Evolutionary conservation across 768 basidiomycete species (phyloP).

Genomic region (Naganishia onofrii): DNA sequence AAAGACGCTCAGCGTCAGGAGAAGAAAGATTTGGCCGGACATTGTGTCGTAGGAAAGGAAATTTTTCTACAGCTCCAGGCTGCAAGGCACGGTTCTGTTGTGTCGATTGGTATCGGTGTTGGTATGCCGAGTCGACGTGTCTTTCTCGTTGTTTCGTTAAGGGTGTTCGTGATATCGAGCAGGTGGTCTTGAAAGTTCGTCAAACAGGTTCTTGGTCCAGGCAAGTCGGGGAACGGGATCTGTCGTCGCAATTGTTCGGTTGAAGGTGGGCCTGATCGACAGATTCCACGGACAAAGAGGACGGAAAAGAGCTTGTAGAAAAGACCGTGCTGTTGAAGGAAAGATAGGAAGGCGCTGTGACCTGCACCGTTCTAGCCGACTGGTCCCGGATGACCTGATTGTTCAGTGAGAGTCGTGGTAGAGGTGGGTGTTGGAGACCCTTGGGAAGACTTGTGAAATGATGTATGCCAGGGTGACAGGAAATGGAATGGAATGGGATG

Average conservation of each 20-base stretch:
- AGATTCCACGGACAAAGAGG: not conserved
- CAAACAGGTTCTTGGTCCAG: slow-evolving; percentile 1
- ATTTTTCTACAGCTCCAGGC: slow-evolving; percentile 8
- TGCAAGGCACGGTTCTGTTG: not conserved
- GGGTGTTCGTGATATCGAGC: not conserved
- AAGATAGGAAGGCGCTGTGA: slow-evolving; percentile 18
- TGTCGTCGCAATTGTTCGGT: not conserved
- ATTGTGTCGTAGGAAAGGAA: not conserved
- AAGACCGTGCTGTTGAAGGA: slow-evolving; percentile 3
- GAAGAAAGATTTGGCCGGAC: not conserved
- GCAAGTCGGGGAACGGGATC: not conserved
- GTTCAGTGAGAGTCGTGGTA: not conserved
- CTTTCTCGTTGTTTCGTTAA: not conserved
- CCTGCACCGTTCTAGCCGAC: slow-evolving; percentile 24
- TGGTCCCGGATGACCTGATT: slow-evolving; percentile 12
- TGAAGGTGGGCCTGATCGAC: slow-evolving; percentile 10
- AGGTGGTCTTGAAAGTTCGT: not conserved
- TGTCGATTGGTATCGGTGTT: not conserved
- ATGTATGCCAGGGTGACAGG: not conserved
- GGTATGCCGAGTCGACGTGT: no score
- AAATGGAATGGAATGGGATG: not conserved
- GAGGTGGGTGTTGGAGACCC: no score
- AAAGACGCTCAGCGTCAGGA: slow-evolving; percentile 23
- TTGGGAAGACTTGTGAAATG: not conserved
- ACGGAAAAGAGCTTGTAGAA: not conserved